Evolutionary conservation across 2,329 filamentous ascomycete species (phyloP).

Genomic region (Colletotrichum australisinense): DNA sequence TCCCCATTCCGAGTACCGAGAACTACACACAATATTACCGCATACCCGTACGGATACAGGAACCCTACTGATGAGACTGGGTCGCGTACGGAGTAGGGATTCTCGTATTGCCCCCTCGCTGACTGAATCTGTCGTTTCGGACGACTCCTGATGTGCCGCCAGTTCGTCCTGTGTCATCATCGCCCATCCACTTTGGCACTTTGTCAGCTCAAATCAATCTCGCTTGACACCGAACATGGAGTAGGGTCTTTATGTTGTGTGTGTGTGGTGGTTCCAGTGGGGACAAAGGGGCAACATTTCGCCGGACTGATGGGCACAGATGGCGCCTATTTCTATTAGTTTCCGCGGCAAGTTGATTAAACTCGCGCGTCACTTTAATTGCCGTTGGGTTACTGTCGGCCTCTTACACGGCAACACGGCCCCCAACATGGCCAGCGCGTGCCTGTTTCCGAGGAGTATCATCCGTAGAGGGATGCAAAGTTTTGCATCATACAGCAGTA

Average conservation of each 20-base stretch:
- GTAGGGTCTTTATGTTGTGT: neutral
- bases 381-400: neutral
- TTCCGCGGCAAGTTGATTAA: constrained; percentile 1
- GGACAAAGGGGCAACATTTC: neutral
- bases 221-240: constrained; percentile 5
- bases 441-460: neutral
- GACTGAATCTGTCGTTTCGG: neutral
- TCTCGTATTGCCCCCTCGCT: neutral
- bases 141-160: neutral
- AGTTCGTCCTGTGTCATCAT: neutral
- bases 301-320: neutral
- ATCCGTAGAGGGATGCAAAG: neutral
- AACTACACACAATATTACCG: no score
- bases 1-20: neutral
- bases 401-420: neutral
- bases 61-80: neutral
- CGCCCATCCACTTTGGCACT: neutral
- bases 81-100: neutral
- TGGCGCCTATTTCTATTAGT: neutral
- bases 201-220: constrained; percentile 10
- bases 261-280: neutral
- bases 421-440: neutral
- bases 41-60: neutral
- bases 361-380: neutral
- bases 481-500: neutral